Evolutionary conservation across 352 stramenopile species (phyloP).

Genomic region (Phytophthora lateralis): DNA sequence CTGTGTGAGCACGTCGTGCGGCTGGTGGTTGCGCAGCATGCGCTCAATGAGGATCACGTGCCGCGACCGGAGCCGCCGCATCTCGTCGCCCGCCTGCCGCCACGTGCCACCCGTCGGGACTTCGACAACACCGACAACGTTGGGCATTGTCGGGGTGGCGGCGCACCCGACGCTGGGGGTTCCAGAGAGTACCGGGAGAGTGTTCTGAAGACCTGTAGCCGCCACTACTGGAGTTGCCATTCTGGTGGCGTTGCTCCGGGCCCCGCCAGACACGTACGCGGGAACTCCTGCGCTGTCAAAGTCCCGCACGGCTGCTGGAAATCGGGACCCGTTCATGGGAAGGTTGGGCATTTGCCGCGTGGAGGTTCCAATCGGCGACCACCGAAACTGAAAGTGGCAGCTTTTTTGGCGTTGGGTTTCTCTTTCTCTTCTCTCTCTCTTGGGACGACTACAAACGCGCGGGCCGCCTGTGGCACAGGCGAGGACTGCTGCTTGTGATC

Average conservation of each 20-base stretch:
- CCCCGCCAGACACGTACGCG: constrained; percentile 8
- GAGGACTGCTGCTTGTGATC: background rate
- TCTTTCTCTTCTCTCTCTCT: constrained; percentile 31
- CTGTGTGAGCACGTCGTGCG: constrained; percentile 63
- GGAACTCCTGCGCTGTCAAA: constrained; percentile 22
- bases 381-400: constrained; percentile 31
- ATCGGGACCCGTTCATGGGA: constrained; percentile 32
- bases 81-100: constrained; percentile 35
- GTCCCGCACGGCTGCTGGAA: constrained; percentile 21
- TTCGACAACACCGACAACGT: background rate
- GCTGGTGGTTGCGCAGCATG: constrained; percentile 60
- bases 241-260: constrained; percentile 12
- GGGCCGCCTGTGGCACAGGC: constrained; percentile 40
- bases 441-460: constrained; percentile 34
- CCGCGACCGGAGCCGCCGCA: constrained; percentile 46
- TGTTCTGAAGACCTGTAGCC: constrained; percentile 9
- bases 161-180: background rate
- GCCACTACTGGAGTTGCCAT: constrained; percentile 8
- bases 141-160: constrained; percentile 3
- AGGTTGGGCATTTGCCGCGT: constrained; percentile 24
- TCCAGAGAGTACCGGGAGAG: background rate
- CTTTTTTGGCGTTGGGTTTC: background rate
- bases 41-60: constrained; percentile 57
- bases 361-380: constrained; percentile 8
- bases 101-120: constrained; percentile 19